Conservation (phyloP, 2,329 filamentous ascomycete species). For the Claviceps fusiformis region DNA sequence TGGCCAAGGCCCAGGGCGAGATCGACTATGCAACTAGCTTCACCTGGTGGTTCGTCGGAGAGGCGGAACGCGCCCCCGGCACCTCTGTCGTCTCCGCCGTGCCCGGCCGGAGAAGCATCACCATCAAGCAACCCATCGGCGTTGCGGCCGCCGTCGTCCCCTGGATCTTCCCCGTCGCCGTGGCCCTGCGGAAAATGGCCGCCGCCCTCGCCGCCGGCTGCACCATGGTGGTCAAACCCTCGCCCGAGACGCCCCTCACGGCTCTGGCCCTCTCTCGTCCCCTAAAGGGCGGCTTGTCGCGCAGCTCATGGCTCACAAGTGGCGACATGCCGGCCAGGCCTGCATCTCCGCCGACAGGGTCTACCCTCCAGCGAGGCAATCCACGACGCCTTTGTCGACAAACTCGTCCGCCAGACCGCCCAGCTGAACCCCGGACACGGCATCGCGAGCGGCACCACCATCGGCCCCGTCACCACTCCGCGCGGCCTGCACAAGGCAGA, state of each 20-base stretch:
- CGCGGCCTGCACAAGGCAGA: constrained; percentile 21
- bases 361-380: constrained; percentile 44
- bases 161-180: constrained; percentile 13
- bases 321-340: constrained; percentile 59
- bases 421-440: constrained; percentile 50
- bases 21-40: constrained; percentile 41
- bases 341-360: constrained; percentile 53
- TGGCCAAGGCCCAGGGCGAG: constrained; percentile 31
- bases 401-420: constrained; percentile 37
- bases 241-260: too few relatives aligned
- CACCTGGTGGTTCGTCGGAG: constrained; percentile 42
- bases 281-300: constrained; percentile 20
- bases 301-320: constrained; percentile 51
- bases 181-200: too few relatives aligned
- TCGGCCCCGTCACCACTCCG: constrained; percentile 23
- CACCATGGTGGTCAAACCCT: too few relatives aligned
- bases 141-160: constrained; percentile 21
- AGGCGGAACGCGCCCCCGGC: constrained; percentile 40
- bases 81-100: constrained; percentile 43
- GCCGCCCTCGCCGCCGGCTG: too few relatives aligned
- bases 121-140: constrained; percentile 43
- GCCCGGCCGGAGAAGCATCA: constrained; percentile 51
- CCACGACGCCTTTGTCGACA: constrained; percentile 44
- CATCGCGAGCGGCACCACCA: constrained; percentile 22
- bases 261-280: too few relatives aligned